Base-by-base conservation (phyloP, 352 stramenopile species). In the Phytopythium sindhum region DNA sequence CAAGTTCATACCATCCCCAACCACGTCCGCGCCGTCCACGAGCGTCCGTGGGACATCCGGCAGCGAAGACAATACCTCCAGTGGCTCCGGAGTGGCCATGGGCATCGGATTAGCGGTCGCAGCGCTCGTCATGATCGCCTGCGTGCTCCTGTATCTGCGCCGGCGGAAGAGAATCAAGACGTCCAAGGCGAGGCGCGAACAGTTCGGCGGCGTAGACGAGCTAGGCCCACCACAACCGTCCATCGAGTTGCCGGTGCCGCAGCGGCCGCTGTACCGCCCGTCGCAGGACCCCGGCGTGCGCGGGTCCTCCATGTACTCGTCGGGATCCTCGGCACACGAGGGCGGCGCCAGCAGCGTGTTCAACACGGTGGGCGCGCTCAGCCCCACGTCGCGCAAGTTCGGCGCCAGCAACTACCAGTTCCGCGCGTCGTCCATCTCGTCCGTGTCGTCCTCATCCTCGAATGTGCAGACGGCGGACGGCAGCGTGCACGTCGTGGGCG, bases 221-320 rank as follows among this genome's bases (percentile, higher is more conserved):
- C 66, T 81, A 2, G 74, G 74, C 1, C 58, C 77, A 39, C 65
- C 74, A 1, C 68, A 81, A 44, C 75, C 77, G 66, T 81, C 74
- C 24, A 81, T 81, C 26, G 74, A 81, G 42, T 64, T 81, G 29
- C 61, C 74, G 8, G 68, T 61, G 28, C 50, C 60, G 7, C 11
- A 15, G 21, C 44, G 24, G 29, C 37, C 50, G 37, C 55, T 60
- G 29, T 44, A 56, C 53, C 53, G 60, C 19, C 55, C 55, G 31
- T 47, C 41, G 0, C 64, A 65, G 39, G 59, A 81, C 5, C 57
- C 76, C 37, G 68, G 73, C 26, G 56, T 70, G 28, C 68, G 63
- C 31, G 76, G 74, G 51, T 78, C 70, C 35, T 81, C 74, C 1
- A 48, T 66, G 19, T 53, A 69, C 12, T 77, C 60, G 37, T 28